These are phyloP conservation scores for Penicillium salamii DNA, from an alignment of 495 filamentous ascomycete genomes.

Conservation along the genomic window DNA sequence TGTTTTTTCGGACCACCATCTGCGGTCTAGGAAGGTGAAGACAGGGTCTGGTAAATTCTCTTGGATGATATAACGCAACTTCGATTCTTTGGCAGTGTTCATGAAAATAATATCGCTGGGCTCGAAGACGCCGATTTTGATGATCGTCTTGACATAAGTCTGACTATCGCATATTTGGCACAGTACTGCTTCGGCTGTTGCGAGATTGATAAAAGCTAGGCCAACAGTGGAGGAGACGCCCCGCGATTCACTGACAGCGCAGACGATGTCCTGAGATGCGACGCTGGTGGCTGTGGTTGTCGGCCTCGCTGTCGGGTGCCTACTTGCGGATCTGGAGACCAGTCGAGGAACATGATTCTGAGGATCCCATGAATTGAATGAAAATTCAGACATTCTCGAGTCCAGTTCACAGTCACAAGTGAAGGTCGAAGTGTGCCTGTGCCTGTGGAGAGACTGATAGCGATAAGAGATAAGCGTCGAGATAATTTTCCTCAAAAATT, in stretches of 20 bases:
- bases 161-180: conserved; percentile 91
- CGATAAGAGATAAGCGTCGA: conserved; percentile 12
- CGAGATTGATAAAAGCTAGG: conserved; percentile 83
- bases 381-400: conserved; percentile 3
- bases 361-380: background rate
- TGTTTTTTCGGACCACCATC: conserved; percentile 81
- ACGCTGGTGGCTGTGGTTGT: conserved; percentile 64
- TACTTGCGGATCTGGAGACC: conserved; percentile 34
- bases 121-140: conserved; percentile 76
- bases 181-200: conserved; percentile 75
- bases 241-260: conserved; percentile 86
- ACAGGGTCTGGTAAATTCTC: conserved; percentile 54
- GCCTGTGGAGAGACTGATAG: conserved; percentile 3
- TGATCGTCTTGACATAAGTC: conserved; percentile 78
- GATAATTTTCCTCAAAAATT: conserved; percentile 21
- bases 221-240: conserved; percentile 85
- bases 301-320: conserved; percentile 47
- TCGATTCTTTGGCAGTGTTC: conserved; percentile 69
- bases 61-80: conserved; percentile 72
- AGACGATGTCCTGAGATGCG: conserved; percentile 74
- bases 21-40: conserved; percentile 70
- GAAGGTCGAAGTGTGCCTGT: background rate
- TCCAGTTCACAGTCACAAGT: background rate
- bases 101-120: conserved; percentile 74
- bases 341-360: conserved; percentile 23